Evolutionary conservation across 768 basidiomycete species (phyloP), one percentile per base, ranked within the genome.

Genomic region (Pleurotus tuber-regium): DNA sequence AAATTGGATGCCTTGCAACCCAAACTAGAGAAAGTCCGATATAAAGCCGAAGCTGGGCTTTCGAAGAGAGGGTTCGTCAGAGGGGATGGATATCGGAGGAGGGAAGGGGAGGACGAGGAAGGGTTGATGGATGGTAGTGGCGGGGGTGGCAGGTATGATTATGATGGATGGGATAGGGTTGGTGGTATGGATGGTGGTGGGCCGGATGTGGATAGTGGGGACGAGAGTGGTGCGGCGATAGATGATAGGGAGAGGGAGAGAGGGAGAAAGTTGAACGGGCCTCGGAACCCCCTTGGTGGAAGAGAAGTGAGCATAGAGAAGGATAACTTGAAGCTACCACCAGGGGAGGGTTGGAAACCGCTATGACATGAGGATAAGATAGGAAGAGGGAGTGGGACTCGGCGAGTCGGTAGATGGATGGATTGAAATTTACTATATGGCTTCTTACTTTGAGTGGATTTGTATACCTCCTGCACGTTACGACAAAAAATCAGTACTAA

Each of bases 1-100:
- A 64, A 63, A 31, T 50, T 68, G 3, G 62, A 64, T 14, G 53
- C 57, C 38, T 42, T 69, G 10, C 75, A 80, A 59, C 84, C 83
- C 0, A 75, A 68, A 38, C 61, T 86, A 21, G 84, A 87, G 51
- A 77, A 78, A 25, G 85, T 82, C 21, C 68, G 83, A 54, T 87
- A 79, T 65, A 87, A 87, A 65, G 86, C 84, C 0, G 86, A 87
- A 63, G 86, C 85, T 16, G 86, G 84, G 14, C 58, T 88, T 26
- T 81, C 74, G 54, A 70, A 70, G 57, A 70, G 84, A 3, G 86
- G 85, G 33, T 87, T 52, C 40, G 16, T 56, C 31, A 52, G 38
- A 70, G 70, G 52, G 65, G 71, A 43, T 65, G 69, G 57, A 59
- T 66, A 52, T 66, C 65, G 43, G 59, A 79, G 57, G 68, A 77